phyloP scores from a whole-genome alignment of 2,329 filamentous ascomycete genomes.

The Alternaria brassicae region DNA sequence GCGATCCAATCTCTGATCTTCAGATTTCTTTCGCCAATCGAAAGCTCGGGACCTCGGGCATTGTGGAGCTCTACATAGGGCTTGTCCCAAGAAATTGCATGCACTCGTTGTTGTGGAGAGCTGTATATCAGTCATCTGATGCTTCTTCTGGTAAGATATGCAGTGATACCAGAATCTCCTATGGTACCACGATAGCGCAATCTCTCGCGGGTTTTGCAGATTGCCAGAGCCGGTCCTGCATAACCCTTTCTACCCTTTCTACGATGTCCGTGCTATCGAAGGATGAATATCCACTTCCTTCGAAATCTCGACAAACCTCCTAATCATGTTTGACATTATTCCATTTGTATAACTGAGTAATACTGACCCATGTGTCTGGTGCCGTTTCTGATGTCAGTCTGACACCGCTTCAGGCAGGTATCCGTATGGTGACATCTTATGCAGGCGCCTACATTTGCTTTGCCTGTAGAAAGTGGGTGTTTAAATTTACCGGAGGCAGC shows the following conservation, averaged over 20 bases:
- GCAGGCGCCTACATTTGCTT: neutral
- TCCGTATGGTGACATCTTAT: neutral
- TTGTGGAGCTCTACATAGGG: neutral
- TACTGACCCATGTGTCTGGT: neutral
- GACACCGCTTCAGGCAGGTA: slow-evolving; percentile 3
- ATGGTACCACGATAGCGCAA: neutral
- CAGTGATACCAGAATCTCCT: neutral
- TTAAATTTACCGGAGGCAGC: neutral
- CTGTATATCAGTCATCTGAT: slow-evolving; percentile 15
- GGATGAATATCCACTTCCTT: neutral
- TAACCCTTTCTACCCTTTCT: neutral
- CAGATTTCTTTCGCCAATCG: slow-evolving; percentile 31
- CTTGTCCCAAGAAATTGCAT: slow-evolving; percentile 11
- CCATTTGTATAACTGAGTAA: neutral
- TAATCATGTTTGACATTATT: neutral
- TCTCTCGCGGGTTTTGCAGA: neutral
- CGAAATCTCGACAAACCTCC: neutral
- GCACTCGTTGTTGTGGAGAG: slow-evolving; percentile 23
- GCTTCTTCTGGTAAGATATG: neutral
- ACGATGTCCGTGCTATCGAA: slow-evolving; percentile 2
- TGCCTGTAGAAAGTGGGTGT: neutral
- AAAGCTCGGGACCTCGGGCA: slow-evolving; percentile 26
- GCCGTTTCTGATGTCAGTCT: neutral
- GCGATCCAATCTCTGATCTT: slow-evolving; percentile 22
- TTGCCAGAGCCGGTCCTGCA: neutral